Evolutionary conservation across 768 basidiomycete species (phyloP).

Genomic region (Suillus decipiens): DNA sequence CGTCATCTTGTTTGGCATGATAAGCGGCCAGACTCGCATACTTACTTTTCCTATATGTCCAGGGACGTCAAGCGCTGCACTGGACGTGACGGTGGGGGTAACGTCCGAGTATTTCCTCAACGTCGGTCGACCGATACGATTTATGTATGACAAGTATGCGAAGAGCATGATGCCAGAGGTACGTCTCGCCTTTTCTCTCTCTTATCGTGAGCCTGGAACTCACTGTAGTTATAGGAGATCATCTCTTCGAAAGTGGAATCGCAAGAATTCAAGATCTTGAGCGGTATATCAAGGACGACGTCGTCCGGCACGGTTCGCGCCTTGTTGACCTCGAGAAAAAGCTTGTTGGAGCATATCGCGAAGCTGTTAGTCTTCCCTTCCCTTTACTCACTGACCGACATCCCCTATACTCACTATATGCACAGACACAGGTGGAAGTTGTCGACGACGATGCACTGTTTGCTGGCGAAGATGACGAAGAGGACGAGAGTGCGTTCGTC

Average conservation of each 20-base stretch:
- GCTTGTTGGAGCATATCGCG: slow-evolving; percentile 79
- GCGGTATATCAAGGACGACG: slow-evolving; percentile 85
- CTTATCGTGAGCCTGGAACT: slow-evolving; percentile 10
- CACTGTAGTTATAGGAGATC: slow-evolving; percentile 70
- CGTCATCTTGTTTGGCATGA: no score
- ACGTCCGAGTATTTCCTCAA: slow-evolving; percentile 79
- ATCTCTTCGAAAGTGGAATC: slow-evolving; percentile 88
- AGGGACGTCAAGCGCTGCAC: slow-evolving; percentile 72
- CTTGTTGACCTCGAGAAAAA: slow-evolving; percentile 84
- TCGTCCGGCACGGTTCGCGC: slow-evolving; percentile 78
- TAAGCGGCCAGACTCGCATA: no score
- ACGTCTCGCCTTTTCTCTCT: slow-evolving; percentile 20
- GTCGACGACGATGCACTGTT: slow-evolving; percentile 56
- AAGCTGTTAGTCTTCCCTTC: slow-evolving; percentile 57
- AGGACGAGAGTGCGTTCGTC: slow-evolving; percentile 64
- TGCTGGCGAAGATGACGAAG: slow-evolving; percentile 58
- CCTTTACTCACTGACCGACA: neutral
- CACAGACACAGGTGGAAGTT: slow-evolving; percentile 42
- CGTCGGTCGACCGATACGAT: slow-evolving; percentile 83
- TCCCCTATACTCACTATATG: slow-evolving; percentile 1
- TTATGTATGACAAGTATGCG: slow-evolving; percentile 78
- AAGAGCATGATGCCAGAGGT: slow-evolving; percentile 86
- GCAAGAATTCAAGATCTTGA: slow-evolving; percentile 79
- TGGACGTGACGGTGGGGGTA: slow-evolving; percentile 78
- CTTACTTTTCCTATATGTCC: neutral